Percentiles rank a stretch among this genome's conserved stretches.
Conservation (phyloP, 139 green algal genomes). For the Astrephomene gubernaculifera region DNA sequence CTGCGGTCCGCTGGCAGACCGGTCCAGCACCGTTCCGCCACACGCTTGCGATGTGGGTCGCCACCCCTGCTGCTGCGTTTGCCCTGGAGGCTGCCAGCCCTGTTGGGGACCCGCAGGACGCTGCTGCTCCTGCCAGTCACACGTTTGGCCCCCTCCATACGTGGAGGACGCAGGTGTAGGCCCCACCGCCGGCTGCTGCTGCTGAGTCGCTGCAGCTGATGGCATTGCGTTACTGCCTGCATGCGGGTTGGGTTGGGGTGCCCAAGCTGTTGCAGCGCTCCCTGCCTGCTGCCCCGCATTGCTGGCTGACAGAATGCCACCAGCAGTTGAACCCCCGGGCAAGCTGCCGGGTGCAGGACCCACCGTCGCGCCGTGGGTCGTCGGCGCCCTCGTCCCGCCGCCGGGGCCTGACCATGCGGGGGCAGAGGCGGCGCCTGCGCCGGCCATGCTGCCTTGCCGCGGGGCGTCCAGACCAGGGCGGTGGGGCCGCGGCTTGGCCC, state of each 20-base stretch:
- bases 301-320: too few relatives aligned
- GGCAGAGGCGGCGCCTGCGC: background rate
- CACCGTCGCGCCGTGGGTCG: background rate
- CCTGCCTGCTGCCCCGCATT: too few relatives aligned
- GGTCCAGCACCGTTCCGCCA: too few relatives aligned
- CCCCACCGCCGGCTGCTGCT: background rate
- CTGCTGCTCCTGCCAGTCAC: constrained; percentile 6
- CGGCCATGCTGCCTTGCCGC: background rate
- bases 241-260: too few relatives aligned
- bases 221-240: background rate
- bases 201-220: background rate
- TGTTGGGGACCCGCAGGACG: background rate
- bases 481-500: constrained; percentile 9
- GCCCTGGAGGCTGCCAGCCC: background rate
- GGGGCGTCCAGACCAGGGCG: background rate
- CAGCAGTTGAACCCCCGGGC: too few relatives aligned
- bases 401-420: background rate
- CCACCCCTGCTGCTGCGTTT: constrained; percentile 23
- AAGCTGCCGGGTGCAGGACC: background rate
- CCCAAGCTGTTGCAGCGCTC: too few relatives aligned
- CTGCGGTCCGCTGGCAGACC: too few relatives aligned
- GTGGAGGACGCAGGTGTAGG: too few relatives aligned
- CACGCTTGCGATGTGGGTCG: too few relatives aligned
- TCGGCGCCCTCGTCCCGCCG: too few relatives aligned
- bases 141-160: too few relatives aligned